Percentiles rank a stretch among this genome's conserved stretches.
Evolutionary conservation across 108 stramenopile species (phyloP).

Genomic region (Nannochloropsis granulata): DNA sequence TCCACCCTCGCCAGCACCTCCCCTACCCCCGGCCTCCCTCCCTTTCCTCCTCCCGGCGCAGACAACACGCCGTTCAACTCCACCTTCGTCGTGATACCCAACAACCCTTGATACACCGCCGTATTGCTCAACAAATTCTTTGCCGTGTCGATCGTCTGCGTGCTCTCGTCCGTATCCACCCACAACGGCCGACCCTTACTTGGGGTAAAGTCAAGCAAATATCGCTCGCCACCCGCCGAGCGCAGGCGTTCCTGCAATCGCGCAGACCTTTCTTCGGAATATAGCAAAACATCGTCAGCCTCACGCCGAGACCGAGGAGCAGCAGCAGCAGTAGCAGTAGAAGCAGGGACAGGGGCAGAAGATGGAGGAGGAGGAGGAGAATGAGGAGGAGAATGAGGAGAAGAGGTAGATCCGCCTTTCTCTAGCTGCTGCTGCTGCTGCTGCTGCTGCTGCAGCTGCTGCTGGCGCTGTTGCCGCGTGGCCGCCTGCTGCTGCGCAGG

Average conservation of each 20-base stretch:
- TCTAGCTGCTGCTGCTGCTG: background rate
- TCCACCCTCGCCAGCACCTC: background rate
- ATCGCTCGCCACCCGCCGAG: conserved; percentile 7
- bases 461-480: background rate
- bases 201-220: conserved; percentile 7
- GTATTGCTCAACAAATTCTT: conserved; percentile 2
- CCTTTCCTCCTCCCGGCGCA: background rate
- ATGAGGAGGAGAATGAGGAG: background rate
- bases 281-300: background rate
- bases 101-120: conserved; percentile 12
- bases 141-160: conserved; percentile 22
- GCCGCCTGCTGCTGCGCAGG: background rate
- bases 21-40: background rate
- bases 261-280: background rate
- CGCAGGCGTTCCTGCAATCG: background rate
- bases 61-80: conserved; percentile 10
- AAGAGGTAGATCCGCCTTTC: background rate
- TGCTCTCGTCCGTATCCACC: conserved; percentile 16
- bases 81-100: conserved; percentile 14
- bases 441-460: background rate
- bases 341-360: background rate
- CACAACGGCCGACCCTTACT: conserved; percentile 15
- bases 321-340: background rate
- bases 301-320: background rate
- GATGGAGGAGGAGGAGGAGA: background rate